Base-by-base conservation (phyloP, 2,329 filamentous ascomycete species). In the Fusarium sp. region DNA sequence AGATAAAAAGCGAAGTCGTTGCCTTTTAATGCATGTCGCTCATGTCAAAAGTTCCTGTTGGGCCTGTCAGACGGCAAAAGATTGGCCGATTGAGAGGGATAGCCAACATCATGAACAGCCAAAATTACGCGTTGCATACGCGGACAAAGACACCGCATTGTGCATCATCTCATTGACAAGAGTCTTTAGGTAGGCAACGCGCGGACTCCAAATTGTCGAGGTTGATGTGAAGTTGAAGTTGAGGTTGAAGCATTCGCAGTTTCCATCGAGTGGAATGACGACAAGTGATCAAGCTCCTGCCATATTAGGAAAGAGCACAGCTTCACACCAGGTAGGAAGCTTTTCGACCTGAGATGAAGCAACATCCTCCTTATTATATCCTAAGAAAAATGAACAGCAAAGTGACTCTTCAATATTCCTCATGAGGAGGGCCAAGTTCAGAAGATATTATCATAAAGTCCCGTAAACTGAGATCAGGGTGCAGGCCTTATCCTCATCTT, bases 51-150 rank as follows among this genome's bases (percentile, higher is more conserved):
- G 30, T 48, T 36, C 53, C 15, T 42, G 9, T 8, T 22, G 7
- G 24, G 26, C 26, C 35, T 62, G 65, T 68, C 47, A 68, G 63
- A 61, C 50, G 65, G 47, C 41, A 38, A 68, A 68, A 16, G 22
- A 67, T 68, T n/a, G n/a, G 24, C 65, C 65, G 65, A 67, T 20
- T 26, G 30, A 44, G 28, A 12, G 18, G 20, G 51, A 28, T 57
- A 28, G 28, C 26, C 26, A 35, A 16, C 50, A 41, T 45, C 31
- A 15, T 61, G 22, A 26, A n/a, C n/a, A 15, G 15, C 3, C 26
- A 35, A 13, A 24, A 30, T 51, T 50, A 61, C 45, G 63, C 38
- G 50, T 31, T 42, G 31, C 51, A 41, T 45, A 28, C 39, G 63
- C 42, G 56, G 54, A 28, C 20, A 31, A 33, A 33, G 18, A 9